Evolutionary conservation across 805 yeast genomes (phyloP).

Genomic region (Wickerhamiella spandovensis): DNA sequence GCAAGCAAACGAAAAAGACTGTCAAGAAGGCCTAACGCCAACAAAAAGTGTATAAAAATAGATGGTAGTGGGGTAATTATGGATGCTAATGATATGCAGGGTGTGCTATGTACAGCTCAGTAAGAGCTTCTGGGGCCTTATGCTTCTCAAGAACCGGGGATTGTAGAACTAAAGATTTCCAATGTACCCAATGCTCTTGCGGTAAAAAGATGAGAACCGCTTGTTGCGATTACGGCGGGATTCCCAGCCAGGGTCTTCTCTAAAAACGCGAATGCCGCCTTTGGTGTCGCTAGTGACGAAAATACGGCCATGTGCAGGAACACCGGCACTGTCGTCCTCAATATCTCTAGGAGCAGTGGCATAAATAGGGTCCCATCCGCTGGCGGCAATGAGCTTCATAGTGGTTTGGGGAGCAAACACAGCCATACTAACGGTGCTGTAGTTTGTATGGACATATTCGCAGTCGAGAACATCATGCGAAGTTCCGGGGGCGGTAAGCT

Average conservation of each 20-base stretch:
- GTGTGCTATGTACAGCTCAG: too few species aligned
- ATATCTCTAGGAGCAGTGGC: neutral
- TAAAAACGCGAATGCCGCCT: slow-evolving; percentile 4
- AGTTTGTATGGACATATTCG: slow-evolving; percentile 4
- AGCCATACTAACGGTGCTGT: slow-evolving; percentile 3
- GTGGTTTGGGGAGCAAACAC: slow-evolving; percentile 5
- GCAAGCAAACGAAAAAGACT: neutral
- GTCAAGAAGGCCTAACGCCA: neutral
- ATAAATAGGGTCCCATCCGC: neutral
- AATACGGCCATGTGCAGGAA: neutral
- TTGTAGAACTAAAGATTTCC: too few species aligned
- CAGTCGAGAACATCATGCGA: slow-evolving; percentile 1
- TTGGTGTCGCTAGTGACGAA: slow-evolving; percentile 3
- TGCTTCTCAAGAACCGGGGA: too few species aligned
- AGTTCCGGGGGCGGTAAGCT: neutral
- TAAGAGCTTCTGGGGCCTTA: too few species aligned
- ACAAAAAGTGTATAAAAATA: neutral
- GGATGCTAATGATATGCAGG: too few species aligned
- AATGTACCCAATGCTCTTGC: neutral
- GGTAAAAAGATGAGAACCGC: neutral
- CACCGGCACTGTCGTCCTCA: neutral
- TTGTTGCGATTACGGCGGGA: neutral
- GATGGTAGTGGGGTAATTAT: too few species aligned
- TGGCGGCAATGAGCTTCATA: neutral
- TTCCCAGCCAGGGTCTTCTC: neutral